A percentile compares a stretch with the other conserved stretches of the same genome.
These are phyloP conservation scores for Leishmania gerbilli DNA, from an alignment of 208 protist genomes.

Conservation along the genomic window DNA sequence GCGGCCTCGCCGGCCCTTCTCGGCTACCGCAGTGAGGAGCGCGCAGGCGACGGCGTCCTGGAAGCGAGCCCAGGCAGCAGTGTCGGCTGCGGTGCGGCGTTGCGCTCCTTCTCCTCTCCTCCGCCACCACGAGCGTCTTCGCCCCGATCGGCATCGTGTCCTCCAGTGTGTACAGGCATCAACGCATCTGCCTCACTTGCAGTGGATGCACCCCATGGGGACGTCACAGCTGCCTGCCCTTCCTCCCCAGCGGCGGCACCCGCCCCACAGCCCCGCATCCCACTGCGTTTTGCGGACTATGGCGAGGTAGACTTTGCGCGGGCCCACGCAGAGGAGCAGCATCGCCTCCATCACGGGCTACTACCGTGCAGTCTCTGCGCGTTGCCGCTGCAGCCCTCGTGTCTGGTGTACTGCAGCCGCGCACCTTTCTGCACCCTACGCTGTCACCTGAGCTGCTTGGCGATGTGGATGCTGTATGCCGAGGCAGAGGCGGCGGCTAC, in stretches of 20 bases:
- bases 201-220: background rate
- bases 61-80: background rate
- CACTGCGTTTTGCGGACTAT: conserved; percentile 42
- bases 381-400: conserved; percentile 60
- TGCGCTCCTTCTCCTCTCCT: background rate
- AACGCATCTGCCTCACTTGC: background rate
- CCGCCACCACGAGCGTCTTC: background rate
- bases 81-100: background rate
- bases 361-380: conserved; percentile 77
- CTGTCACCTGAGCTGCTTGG: conserved; percentile 69
- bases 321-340: conserved; percentile 44
- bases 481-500: conserved; percentile 1
- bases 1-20: background rate
- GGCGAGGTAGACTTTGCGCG: conserved; percentile 55
- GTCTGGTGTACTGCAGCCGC: conserved; percentile 62
- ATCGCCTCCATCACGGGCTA: conserved; percentile 37
- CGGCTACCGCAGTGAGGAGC: conserved; percentile 18
- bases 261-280: conserved; percentile 11
- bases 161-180: background rate
- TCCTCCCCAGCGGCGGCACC: background rate
- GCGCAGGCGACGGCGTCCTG: background rate
- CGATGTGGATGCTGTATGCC: conserved; percentile 70
- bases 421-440: conserved; percentile 69
- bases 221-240: background rate
- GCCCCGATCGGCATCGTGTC: background rate